phyloP scores from a whole-genome alignment of 352 stramenopile genomes.

The Pythium periplocum region DNA sequence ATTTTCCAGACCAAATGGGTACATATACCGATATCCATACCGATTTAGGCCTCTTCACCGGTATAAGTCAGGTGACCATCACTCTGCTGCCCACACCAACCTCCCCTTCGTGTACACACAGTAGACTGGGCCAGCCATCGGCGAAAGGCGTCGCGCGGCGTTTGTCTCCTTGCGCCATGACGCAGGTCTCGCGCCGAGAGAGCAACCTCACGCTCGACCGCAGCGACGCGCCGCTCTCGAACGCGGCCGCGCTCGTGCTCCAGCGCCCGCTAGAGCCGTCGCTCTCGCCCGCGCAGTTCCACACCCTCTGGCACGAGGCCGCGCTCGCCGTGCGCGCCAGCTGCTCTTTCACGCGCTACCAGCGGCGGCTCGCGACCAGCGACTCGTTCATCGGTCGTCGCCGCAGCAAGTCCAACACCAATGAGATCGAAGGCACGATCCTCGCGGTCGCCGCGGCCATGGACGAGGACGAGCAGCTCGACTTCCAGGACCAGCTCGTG shows the following conservation, averaged over 20 bases:
- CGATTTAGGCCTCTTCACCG: too few relatives aligned
- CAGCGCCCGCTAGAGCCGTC: slow-evolving; percentile 40
- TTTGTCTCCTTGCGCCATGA: neutral
- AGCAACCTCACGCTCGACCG: slow-evolving; percentile 65
- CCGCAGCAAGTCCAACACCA: slow-evolving; percentile 2
- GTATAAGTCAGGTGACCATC: too few relatives aligned
- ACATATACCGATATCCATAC: too few relatives aligned
- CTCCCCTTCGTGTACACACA: too few relatives aligned
- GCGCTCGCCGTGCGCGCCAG: slow-evolving; percentile 47
- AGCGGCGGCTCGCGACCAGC: slow-evolving; percentile 9
- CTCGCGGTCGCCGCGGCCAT: slow-evolving; percentile 15
- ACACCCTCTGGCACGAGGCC: slow-evolving; percentile 55
- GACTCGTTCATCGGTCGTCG: slow-evolving; percentile 12
- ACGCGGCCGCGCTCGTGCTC: slow-evolving; percentile 18
- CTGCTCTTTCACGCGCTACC: slow-evolving; percentile 50
- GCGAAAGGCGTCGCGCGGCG: too few relatives aligned
- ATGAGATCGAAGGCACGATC: slow-evolving; percentile 12
- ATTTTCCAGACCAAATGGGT: too few relatives aligned
- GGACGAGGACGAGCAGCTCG: slow-evolving; percentile 21
- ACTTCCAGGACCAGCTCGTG: slow-evolving; percentile 51
- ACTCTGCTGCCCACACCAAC: too few relatives aligned
- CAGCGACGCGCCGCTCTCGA: slow-evolving; percentile 24
- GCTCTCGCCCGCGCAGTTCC: slow-evolving; percentile 63
- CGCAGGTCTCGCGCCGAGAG: slow-evolving; percentile 33
- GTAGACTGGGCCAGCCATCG: too few relatives aligned